Base-by-base conservation (phyloP, 2,329 filamentous ascomycete species). In the Exophiala sideris region DNA sequence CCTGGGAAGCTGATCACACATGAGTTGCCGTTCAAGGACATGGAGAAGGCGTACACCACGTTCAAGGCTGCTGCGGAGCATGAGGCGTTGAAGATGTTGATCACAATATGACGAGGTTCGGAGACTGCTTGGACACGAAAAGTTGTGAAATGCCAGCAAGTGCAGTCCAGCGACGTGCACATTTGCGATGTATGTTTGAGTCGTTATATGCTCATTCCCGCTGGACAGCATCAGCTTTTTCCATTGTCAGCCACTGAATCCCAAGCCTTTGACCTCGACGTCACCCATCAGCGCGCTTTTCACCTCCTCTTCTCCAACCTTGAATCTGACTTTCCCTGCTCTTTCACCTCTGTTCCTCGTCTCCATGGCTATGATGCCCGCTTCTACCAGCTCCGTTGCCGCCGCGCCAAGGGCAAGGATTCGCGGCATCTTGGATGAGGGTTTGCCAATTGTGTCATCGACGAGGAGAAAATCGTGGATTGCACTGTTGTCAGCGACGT, bases 271-370 rank as follows among this genome's bases (percentile, higher is more conserved):
- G 51, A 95, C 86, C 67, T 96, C 90, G 6, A 82, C 83, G 73
- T 99, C 94, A 61, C 96, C 91, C 56, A 87, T 84, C 63, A 97
- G 84, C 29, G 92, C 94, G 68, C 90, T 81, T 67, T 87, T 87
- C 24, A 99, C 84, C 72, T 99, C 92, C 66, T 97, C 92, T 56
- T 96, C 89, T 10, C 89, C 88, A 62, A 97, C 86, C 18, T 89
- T 85, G 52, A 99, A 77, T 52, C 92, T 80, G 38, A 99, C 82
- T 70, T 95, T 91, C 52, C 90, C 92, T 18, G 89, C 90, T 40
- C 94, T 79, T 68, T 97, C 92, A 0, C 91, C 87, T 61, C 85
- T 85, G 56, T 76, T 72, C 14, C 86, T 82, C 3, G 82, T 82
- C 70, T 99, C 94, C 48, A 99, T 71, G 5, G 90, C 89, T 54